These are phyloP conservation scores for Epicoccum nigrum DNA, from an alignment of 2,329 filamentous ascomycete species.

Conservation along the genomic window DNA sequence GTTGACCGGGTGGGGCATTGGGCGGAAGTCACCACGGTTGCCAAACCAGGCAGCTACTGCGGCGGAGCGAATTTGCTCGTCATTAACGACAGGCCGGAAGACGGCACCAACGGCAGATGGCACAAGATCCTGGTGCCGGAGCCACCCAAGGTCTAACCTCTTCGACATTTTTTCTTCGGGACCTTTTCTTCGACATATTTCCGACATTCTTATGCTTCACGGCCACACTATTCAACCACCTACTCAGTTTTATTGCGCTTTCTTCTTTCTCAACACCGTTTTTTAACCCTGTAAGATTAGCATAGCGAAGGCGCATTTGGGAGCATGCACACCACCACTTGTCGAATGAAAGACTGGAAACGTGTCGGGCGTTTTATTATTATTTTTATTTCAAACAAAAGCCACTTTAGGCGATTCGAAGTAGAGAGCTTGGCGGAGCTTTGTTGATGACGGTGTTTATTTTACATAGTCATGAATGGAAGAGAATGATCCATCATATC, in stretches of 20 bases:
- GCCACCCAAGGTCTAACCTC: conserved; percentile 21
- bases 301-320: conserved; percentile 34
- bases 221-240: conserved; percentile 6
- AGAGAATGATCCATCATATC: not conserved
- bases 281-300: conserved; percentile 12
- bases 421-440: not conserved
- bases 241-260: not conserved
- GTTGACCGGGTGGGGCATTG: conserved; percentile 38
- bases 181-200: too few species aligned
- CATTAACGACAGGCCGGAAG: conserved; percentile 46
- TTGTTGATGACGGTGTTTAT: not conserved
- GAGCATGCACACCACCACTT: conserved; percentile 15
- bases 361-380: conserved; percentile 9
- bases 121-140: conserved; percentile 37
- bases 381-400: not conserved
- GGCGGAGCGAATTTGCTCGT: conserved; percentile 61
- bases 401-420: conserved; percentile 1
- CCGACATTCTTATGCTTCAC: conserved; percentile 16
- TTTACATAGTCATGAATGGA: not conserved
- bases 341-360: conserved; percentile 2
- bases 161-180: conserved; percentile 12
- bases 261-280: not conserved
- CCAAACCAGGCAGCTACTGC: conserved; percentile 62
- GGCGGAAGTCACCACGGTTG: conserved; percentile 51
- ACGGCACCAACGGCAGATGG: conserved; percentile 44